These are phyloP conservation scores for Suillus fuscotomentosus DNA, from an alignment of 768 basidiomycete species.

Conservation along the genomic window DNA sequence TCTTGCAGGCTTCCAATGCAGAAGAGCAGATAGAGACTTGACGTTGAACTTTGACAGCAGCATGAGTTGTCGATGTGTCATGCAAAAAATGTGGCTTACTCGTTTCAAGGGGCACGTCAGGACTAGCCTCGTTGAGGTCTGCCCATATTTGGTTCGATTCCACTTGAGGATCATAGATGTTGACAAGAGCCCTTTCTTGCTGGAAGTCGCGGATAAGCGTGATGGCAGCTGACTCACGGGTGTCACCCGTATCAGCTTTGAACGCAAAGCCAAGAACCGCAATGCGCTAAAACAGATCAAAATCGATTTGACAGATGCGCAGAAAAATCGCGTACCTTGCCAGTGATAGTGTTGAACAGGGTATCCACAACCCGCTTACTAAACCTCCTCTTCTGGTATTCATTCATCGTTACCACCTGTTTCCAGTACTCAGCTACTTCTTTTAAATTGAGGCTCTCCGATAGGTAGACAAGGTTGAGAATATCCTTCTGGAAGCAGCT, in stretches of 20 bases:
- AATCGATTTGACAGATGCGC: not conserved
- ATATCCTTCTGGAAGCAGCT: conserved; percentile 99
- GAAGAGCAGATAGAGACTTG: conserved; percentile 76
- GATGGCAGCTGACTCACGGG: conserved; percentile 95
- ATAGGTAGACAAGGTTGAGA: conserved; percentile 96
- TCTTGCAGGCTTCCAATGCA: conserved; percentile 84
- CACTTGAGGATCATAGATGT: conserved; percentile 92
- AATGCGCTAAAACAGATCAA: conserved; percentile 57
- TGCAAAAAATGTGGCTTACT: conserved; percentile 46
- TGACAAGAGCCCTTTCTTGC: conserved; percentile 81
- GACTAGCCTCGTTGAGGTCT: conserved; percentile 70
- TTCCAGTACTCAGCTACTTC: conserved; percentile 98
- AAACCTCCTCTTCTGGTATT: conserved; percentile 96
- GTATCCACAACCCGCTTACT: conserved; percentile 95
- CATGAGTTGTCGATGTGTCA: not conserved
- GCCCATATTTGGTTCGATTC: conserved; percentile 83
- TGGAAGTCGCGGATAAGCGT: conserved; percentile 93
- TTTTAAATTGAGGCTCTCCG: conserved; percentile 90
- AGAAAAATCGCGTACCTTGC: conserved; percentile 59
- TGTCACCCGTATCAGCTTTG: conserved; percentile 99
- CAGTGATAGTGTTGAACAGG: conserved; percentile 97
- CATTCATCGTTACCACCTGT: conserved; percentile 97
- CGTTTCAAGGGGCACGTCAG: conserved; percentile 56
- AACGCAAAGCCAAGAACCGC: conserved; percentile 98
- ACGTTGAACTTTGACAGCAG: conserved; percentile 65